Conservation (phyloP, 306 rosid species). For the Cicer bijugum region DNA sequence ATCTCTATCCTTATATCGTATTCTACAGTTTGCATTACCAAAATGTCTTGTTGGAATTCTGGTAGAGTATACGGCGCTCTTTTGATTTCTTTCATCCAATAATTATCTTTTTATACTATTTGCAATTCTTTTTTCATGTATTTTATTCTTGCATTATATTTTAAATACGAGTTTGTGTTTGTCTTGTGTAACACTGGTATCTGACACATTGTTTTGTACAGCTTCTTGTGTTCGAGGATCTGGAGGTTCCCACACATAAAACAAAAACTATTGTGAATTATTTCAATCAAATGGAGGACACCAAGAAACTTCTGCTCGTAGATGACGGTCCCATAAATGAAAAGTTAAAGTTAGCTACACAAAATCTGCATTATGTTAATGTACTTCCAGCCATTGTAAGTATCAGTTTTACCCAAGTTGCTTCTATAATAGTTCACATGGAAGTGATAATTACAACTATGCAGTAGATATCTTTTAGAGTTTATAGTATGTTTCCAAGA, state of each 20-base stretch:
- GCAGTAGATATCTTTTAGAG: conserved; percentile 4
- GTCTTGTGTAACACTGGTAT: conserved; percentile 40
- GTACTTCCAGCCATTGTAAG: conserved; percentile 86
- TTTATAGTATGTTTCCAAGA: conserved; percentile 11
- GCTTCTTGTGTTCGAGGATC: conserved; percentile 87
- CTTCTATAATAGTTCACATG: conserved; percentile 29
- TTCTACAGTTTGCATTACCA: conserved; percentile 18
- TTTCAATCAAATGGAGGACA: conserved; percentile 64
- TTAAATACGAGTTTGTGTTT: conserved; percentile 24
- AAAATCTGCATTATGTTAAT: conserved; percentile 87
- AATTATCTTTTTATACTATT: conserved; percentile 13
- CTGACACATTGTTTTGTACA: conserved; percentile 44
- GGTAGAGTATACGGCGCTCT: not conserved
- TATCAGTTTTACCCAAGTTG: conserved; percentile 40
- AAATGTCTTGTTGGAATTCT: conserved; percentile 30
- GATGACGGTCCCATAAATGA: conserved; percentile 74
- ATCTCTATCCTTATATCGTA: not conserved
- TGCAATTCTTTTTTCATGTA: not conserved
- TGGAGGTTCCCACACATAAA: conserved; percentile 86
- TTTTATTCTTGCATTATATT: conserved; percentile 32
- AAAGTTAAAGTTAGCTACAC: conserved; percentile 86
- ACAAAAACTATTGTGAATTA: conserved; percentile 75
- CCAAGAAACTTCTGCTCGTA: conserved; percentile 77
- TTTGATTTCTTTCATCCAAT: conserved; percentile 28
- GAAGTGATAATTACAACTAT: conserved; percentile 33